A percentile compares a stretch with the other conserved stretches of the same genome.
These are phyloP conservation scores for Pleurotus pulmonarius DNA, from an alignment of 768 basidiomycete species.

Conservation along the genomic window DNA sequence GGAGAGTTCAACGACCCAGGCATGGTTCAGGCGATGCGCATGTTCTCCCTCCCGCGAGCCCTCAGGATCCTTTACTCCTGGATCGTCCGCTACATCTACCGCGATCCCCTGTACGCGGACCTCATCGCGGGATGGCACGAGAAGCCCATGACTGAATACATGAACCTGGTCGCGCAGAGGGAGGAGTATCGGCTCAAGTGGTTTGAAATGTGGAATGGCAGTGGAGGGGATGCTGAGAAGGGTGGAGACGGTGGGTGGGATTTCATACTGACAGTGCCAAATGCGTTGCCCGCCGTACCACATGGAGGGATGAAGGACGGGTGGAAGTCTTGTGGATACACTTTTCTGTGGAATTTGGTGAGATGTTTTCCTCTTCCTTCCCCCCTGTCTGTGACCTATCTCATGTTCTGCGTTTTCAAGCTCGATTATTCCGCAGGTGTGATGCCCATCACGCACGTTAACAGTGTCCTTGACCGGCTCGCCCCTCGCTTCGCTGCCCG, in stretches of 20 bases:
- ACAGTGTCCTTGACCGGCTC: constrained; percentile 37
- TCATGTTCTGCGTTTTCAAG: constrained; percentile 15
- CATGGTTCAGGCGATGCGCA: constrained; percentile 31
- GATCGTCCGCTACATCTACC: constrained; percentile 48
- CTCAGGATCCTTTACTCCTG: constrained; percentile 43
- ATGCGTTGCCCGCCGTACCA: constrained; percentile 52
- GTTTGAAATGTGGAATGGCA: constrained; percentile 37
- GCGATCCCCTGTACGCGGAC: constrained; percentile 50
- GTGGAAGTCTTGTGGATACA: constrained; percentile 53
- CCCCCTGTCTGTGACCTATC: neutral
- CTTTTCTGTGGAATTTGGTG: constrained; percentile 60
- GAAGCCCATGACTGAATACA: constrained; percentile 43
- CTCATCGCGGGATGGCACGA: constrained; percentile 43
- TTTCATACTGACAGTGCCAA: constrained; percentile 59
- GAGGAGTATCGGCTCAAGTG: constrained; percentile 41
- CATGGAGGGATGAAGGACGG: constrained; percentile 50
- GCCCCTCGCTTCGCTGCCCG: constrained; percentile 27
- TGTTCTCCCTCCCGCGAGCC: constrained; percentile 43
- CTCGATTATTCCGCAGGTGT: constrained; percentile 53
- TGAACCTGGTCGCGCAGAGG: constrained; percentile 42
- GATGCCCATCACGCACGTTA: constrained; percentile 54
- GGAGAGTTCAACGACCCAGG: constrained; percentile 50
- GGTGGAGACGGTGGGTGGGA: constrained; percentile 31
- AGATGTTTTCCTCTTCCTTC: constrained; percentile 12
- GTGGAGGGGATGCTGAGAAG: constrained; percentile 27